Conservation (phyloP, 495 filamentous ascomycete genomes). For the Evansstolkia leycettana region DNA sequence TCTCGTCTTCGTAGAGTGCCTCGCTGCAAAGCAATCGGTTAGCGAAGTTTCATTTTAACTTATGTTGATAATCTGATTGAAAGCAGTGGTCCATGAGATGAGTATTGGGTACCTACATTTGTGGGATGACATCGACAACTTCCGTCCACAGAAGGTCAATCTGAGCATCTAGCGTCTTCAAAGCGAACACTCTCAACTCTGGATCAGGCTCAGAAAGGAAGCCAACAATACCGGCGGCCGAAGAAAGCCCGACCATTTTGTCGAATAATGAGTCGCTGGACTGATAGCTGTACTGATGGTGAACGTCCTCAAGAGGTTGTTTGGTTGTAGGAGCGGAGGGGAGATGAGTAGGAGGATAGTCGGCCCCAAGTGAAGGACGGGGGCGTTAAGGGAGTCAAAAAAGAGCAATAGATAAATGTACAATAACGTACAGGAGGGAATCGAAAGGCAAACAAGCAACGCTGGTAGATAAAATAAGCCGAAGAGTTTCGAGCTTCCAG, state of each 20-base stretch:
- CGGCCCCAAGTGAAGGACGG: neutral
- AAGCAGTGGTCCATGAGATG: neutral
- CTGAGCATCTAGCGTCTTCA: conserved; percentile 86
- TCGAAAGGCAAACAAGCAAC: neutral
- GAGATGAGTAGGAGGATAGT: neutral
- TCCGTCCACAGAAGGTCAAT: conserved; percentile 97
- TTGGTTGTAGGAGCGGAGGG: neutral
- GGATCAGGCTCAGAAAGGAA: conserved; percentile 91
- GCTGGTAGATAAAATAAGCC: neutral
- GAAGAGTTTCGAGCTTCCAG: conserved; percentile 2
- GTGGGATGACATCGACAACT: conserved; percentile 77
- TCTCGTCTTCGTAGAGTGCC: conserved; percentile 92
- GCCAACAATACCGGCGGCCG: conserved; percentile 87
- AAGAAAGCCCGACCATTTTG: conserved; percentile 85
- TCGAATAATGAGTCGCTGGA: conserved; percentile 2
- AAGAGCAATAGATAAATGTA: neutral
- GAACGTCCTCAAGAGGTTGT: too few relatives aligned
- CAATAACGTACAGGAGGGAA: conserved; percentile 1
- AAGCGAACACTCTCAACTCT: conserved; percentile 83
- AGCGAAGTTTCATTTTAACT: too few relatives aligned
- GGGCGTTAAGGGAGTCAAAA: neutral
- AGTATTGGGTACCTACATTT: conserved; percentile 58
- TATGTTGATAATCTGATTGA: too few relatives aligned
- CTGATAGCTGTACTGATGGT: too few relatives aligned
- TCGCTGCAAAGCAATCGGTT: conserved; percentile 48